These are phyloP conservation scores for Aurinia saxatilis DNA, from an alignment of 345 rosid species.

Conservation along the genomic window DNA sequence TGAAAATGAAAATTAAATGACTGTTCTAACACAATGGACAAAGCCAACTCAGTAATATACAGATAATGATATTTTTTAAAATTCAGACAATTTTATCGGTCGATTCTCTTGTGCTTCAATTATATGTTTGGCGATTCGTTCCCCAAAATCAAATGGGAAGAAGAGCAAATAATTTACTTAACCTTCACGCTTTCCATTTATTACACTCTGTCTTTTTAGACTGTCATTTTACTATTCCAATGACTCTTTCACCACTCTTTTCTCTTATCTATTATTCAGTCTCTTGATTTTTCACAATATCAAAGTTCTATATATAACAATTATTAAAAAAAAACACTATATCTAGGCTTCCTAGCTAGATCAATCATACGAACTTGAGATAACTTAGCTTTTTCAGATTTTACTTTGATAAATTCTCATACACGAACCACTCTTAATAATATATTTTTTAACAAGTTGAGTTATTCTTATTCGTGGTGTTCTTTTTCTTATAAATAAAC, in stretches of 20 bases:
- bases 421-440: neutral
- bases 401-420: neutral
- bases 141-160: constrained; percentile 22
- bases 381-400: neutral
- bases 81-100: neutral
- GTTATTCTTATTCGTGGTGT: no score
- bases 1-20: neutral
- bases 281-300: neutral
- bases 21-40: neutral
- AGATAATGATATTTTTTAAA: neutral
- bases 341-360: constrained; percentile 5
- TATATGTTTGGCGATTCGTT: constrained; percentile 1
- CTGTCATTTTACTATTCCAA: constrained; percentile 31
- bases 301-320: neutral
- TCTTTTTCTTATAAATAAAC: no score
- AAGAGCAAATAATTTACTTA: constrained; percentile 30
- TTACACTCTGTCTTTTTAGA: constrained; percentile 18
- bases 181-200: constrained; percentile 29
- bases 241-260: constrained; percentile 17
- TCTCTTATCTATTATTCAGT: constrained; percentile 11
- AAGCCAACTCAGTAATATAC: neutral
- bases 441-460: no score
- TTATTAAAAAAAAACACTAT: neutral
- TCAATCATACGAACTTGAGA: constrained; percentile 21
- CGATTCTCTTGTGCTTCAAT: neutral